Conservation (phyloP, 257 asterid genomes). For the Jacaranda copaia region DNA sequence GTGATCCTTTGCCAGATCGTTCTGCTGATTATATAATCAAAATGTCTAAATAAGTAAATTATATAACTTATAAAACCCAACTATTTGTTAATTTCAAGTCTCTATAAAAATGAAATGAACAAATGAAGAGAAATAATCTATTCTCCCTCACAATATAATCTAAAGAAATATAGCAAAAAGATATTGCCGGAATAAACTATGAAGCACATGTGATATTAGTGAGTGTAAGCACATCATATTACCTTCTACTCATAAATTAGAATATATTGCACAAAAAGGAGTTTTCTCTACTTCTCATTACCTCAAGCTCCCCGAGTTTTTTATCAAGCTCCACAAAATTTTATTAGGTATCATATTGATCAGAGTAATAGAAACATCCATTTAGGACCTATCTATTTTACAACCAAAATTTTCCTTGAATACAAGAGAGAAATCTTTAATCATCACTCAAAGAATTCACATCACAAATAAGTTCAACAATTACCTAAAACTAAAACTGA, state of each 20-base stretch:
- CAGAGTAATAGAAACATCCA: slow-evolving; percentile 90
- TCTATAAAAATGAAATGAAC: too few relatives aligned
- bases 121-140: neutral
- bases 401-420: slow-evolving; percentile 89
- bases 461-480: neutral
- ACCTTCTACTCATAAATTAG: slow-evolving; percentile 1
- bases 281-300: slow-evolving; percentile 32
- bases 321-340: slow-evolving; percentile 76
- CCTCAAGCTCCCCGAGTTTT: slow-evolving; percentile 90
- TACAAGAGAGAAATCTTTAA: slow-evolving; percentile 20
- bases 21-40: neutral
- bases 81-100: slow-evolving; percentile 26
- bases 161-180: neutral
- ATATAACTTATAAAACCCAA: slow-evolving; percentile 42
- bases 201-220: slow-evolving; percentile 9
- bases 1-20: neutral
- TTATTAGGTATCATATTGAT: slow-evolving; percentile 79
- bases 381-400: slow-evolving; percentile 88
- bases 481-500: neutral
- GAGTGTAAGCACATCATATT: slow-evolving; percentile 2
- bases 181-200: neutral
- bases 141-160: neutral
- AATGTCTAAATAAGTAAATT: neutral
- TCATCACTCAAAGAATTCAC: neutral
- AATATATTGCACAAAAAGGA: slow-evolving; percentile 20